A percentile compares a stretch with the other conserved stretches of the same genome.
These are phyloP conservation scores for Xylaria hypoxylon DNA, from an alignment of 2,329 filamentous ascomycete species.

Conservation along the genomic window DNA sequence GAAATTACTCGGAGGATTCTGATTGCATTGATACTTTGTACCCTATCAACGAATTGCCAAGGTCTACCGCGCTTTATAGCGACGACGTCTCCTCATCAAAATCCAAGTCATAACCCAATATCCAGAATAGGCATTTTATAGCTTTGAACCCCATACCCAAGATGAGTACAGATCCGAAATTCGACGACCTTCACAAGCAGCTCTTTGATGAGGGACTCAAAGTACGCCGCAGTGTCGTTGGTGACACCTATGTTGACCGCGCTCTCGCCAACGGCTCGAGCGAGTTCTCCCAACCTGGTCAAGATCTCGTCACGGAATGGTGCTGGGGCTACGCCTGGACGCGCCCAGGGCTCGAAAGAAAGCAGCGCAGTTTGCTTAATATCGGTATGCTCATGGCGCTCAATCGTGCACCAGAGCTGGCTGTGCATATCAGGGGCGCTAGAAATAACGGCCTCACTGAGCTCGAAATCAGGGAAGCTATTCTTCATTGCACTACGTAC, in stretches of 20 bases:
- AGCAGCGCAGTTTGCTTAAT: slow-evolving; percentile 71
- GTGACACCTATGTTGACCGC: slow-evolving; percentile 69
- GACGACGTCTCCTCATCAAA: not conserved
- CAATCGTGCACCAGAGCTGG: slow-evolving; percentile 69
- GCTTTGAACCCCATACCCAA: not conserved
- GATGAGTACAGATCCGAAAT: slow-evolving; percentile 46
- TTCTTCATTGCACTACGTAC: slow-evolving; percentile 60
- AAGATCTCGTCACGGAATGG: slow-evolving; percentile 72
- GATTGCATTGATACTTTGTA: not conserved
- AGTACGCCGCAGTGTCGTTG: slow-evolving; percentile 69
- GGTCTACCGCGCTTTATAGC: not conserved
- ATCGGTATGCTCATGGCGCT: slow-evolving; percentile 70
- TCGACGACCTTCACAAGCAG: slow-evolving; percentile 59
- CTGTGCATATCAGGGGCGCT: slow-evolving; percentile 71
- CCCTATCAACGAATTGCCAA: not conserved
- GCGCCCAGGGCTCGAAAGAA: slow-evolving; percentile 69
- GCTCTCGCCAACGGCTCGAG: slow-evolving; percentile 67
- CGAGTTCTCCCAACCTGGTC: slow-evolving; percentile 70
- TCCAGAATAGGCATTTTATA: not conserved
- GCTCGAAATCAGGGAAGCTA: slow-evolving; percentile 71
- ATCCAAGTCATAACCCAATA: not conserved
- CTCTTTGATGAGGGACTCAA: slow-evolving; percentile 71
- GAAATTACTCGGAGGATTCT: not conserved
- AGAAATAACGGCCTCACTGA: slow-evolving; percentile 72
- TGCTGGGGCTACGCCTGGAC: slow-evolving; percentile 75